Evolutionary conservation across 805 yeast genomes (phyloP).

Genomic region (Candida krabiensis): DNA sequence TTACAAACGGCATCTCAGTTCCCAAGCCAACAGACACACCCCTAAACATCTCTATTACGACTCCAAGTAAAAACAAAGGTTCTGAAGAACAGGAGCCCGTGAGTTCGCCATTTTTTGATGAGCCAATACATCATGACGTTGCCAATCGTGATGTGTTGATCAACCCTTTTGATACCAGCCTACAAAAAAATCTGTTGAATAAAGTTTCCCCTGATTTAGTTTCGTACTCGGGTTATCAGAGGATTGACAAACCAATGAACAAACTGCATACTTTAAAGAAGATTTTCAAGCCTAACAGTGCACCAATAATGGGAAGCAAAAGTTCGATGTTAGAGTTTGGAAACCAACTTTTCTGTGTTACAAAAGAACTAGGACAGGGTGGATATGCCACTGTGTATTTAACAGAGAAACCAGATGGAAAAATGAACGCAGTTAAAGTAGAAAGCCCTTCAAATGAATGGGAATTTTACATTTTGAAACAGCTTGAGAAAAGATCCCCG

Average conservation of each 20-base stretch:
- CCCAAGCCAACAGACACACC: conserved; percentile 31
- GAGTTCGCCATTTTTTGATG: conserved; percentile 51
- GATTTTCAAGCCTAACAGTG: conserved; percentile 18
- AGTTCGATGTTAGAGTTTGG: conserved; percentile 45
- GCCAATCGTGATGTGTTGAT: conserved; percentile 17
- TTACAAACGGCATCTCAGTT: conserved; percentile 25
- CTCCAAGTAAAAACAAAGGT: conserved; percentile 7
- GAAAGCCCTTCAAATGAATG: conserved; percentile 70
- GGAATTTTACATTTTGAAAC: conserved; percentile 76
- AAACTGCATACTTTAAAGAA: conserved; percentile 19
- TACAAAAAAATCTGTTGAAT: conserved; percentile 40
- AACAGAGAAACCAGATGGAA: conserved; percentile 60
- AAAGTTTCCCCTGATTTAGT: conserved; percentile 28
- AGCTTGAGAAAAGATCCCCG: conserved; percentile 44
- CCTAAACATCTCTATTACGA: neutral
- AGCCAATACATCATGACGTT: conserved; percentile 16
- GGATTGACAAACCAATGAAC: conserved; percentile 3
- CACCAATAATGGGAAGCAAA: conserved; percentile 31
- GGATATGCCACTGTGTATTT: conserved; percentile 77
- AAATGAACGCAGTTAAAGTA: conserved; percentile 65
- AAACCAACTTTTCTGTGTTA: conserved; percentile 46
- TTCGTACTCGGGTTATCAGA: conserved; percentile 31
- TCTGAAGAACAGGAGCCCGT: conserved; percentile 17
- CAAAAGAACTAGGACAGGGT: conserved; percentile 70
- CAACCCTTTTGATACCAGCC: conserved; percentile 42